A percentile compares a stretch with the other conserved stretches of the same genome.
Evolutionary conservation across 2,329 filamentous ascomycete species (phyloP).

Genomic region (Talaromyces amestolkiae): DNA sequence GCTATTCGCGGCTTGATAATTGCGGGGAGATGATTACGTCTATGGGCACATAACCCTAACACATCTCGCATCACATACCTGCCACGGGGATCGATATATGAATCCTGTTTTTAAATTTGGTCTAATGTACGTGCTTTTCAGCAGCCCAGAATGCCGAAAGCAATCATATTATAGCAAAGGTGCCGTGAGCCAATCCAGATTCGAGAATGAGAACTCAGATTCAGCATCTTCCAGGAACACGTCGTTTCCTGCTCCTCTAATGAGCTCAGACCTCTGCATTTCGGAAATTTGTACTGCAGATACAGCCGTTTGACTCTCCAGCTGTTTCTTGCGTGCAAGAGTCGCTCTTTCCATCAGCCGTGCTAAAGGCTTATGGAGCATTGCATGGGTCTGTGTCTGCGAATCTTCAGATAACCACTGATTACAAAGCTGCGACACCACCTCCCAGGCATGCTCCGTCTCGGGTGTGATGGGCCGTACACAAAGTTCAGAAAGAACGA

Average conservation of each 20-base stretch:
- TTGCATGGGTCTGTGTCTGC: constrained; percentile 9
- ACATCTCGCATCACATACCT: not conserved
- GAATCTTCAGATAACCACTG: constrained; percentile 19
- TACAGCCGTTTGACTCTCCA: not conserved
- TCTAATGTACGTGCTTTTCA: not conserved
- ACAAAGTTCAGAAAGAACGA: constrained; percentile 55
- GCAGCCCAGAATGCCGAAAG: not conserved
- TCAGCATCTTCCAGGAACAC: not conserved
- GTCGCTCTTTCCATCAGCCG: constrained; percentile 26
- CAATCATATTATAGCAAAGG: not conserved
- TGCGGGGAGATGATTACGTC: not conserved
- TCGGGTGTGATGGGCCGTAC: constrained; percentile 24
- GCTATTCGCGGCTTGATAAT: not conserved
- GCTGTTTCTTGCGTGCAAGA: constrained; percentile 18
- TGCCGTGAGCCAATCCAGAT: constrained; percentile 2
- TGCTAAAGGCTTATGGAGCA: constrained; percentile 21
- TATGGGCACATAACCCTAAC: not conserved
- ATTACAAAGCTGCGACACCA: constrained; percentile 25
- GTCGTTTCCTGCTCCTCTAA: not conserved
- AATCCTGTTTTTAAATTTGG: too few species aligned
- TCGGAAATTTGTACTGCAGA: not conserved
- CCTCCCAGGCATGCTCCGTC: constrained; percentile 27
- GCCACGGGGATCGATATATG: not conserved
- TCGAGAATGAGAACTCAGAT: not conserved
- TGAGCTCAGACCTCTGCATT: not conserved